Base-by-base conservation (phyloP, 106 monocot genomes). In the Dioscorea alata region DNA sequence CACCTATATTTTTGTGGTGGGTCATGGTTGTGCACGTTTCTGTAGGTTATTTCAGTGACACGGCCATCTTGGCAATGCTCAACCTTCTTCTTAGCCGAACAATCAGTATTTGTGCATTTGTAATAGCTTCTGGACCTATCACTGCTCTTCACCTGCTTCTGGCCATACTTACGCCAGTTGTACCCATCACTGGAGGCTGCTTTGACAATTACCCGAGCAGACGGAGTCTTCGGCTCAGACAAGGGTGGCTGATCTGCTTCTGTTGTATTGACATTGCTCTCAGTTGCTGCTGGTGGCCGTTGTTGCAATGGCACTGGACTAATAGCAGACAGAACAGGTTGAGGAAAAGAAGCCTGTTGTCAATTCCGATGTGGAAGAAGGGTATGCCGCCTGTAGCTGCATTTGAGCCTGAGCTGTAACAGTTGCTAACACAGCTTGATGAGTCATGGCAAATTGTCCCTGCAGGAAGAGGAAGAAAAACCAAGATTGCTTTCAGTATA, bases 111-210 rank as follows among this genome's bases (percentile, higher is more conserved):
- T 10, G 90, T 83, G 72, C 90, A 90, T 76, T 72, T 83, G 31
- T 90, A 90, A 51, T 90, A 90, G 61, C 90, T 90, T 61, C 90
- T 71, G 34, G 73, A 77, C 56, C 68, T 90, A 13, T 86, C 86
- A 62, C 86, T 86, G 57, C 83, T 80, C 72, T 90, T 90, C 59
- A 90, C 90, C 63, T 83, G 90, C 81, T 90, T 90, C 74, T 90
- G 90, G 16, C 90, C 90, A 59, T 90, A 90, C 65, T 90, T 90
- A 42, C 86, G 68, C 90, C 90, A 90, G 69, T 86, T 86, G 75
- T 72, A 90, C 31, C 83, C 85, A 80, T 90, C 90, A 73, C 60
- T 53, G 13, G 80, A 62, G 3, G 63, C 73, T 23, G 48, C 69
- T 50, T 68, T 77, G 14, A 64, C 20, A 65, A 52, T 23, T 16